phyloP scores from a whole-genome alignment of 345 rosid species.

The Hirschfeldia incana region DNA sequence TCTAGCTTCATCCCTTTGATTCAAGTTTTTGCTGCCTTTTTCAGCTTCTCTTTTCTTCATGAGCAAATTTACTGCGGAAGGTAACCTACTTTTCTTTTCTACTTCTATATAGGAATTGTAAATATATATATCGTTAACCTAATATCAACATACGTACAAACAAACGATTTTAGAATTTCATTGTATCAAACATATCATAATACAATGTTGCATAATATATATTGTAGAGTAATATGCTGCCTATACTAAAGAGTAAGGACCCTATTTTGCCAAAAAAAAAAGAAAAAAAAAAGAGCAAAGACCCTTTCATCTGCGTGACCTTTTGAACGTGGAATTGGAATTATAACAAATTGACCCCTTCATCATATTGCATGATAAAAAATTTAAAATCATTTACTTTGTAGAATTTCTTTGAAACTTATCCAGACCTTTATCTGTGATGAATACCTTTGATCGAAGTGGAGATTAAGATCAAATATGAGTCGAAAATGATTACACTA shows the following conservation, averaged over 20 bases:
- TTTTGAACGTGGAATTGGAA: not conserved
- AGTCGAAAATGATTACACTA: not conserved
- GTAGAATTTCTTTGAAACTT: not conserved
- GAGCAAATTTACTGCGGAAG: constrained; percentile 75
- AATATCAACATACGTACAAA: not conserved
- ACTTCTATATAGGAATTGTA: not conserved
- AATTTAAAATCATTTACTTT: not conserved
- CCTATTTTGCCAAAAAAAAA: not conserved
- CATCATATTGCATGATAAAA: not conserved
- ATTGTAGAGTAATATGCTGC: not conserved
- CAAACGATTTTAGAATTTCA: not conserved
- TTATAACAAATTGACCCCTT: too few species aligned
- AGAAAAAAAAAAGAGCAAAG: too few species aligned
- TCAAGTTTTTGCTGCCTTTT: constrained; percentile 66
- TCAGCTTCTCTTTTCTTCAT: constrained; percentile 66
- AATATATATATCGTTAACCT: not conserved
- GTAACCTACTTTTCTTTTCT: constrained; percentile 33
- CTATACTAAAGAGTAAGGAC: constrained; percentile 1
- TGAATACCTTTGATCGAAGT: not conserved
- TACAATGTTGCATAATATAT: not conserved
- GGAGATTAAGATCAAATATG: not conserved
- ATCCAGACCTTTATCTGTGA: not conserved
- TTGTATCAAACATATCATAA: not conserved
- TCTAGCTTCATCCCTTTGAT: constrained; percentile 70
- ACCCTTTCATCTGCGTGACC: not conserved